Conservation (phyloP, 2,329 filamentous ascomycete genomes). For the Rutstroemia sp. region DNA sequence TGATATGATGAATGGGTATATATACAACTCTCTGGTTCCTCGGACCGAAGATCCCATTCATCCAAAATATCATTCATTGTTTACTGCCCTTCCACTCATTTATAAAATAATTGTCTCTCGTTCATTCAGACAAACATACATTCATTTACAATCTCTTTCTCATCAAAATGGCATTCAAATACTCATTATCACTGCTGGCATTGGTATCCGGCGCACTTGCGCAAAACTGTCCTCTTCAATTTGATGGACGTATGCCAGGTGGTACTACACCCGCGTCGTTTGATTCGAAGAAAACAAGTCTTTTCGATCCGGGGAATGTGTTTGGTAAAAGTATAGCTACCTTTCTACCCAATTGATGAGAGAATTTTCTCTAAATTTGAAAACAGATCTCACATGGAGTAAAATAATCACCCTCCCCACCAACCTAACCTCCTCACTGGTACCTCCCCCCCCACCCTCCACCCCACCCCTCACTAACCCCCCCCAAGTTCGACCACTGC, state of each 20-base stretch:
- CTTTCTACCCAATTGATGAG: no score
- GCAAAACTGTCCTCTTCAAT: slow-evolving; percentile 34
- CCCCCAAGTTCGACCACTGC: background rate
- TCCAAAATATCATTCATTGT: slow-evolving; percentile 2
- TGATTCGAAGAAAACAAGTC: slow-evolving; percentile 32
- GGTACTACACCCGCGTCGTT: slow-evolving; percentile 34
- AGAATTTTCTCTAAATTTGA: background rate
- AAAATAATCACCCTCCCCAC: slow-evolving; percentile 42
- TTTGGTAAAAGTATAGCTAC: slow-evolving; percentile 37
- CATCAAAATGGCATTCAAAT: background rate
- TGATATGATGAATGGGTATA: background rate
- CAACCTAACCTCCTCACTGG: slow-evolving; percentile 30
- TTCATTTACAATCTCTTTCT: slow-evolving; percentile 2
- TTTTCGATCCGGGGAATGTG: slow-evolving; percentile 46
- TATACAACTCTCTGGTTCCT: background rate
- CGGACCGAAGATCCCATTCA: slow-evolving; percentile 1
- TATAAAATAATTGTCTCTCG: background rate
- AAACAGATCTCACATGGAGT: slow-evolving; percentile 40
- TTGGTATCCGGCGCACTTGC: slow-evolving; percentile 17
- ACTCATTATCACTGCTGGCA: slow-evolving; percentile 10
- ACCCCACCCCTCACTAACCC: background rate
- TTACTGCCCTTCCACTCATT: background rate
- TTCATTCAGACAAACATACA: background rate
- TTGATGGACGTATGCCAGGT: slow-evolving; percentile 40
- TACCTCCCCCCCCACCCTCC: slow-evolving; percentile 6